phyloP scores from a whole-genome alignment of 202 grass and related monocot species.

The Miscanthus sacchariflorus region DNA sequence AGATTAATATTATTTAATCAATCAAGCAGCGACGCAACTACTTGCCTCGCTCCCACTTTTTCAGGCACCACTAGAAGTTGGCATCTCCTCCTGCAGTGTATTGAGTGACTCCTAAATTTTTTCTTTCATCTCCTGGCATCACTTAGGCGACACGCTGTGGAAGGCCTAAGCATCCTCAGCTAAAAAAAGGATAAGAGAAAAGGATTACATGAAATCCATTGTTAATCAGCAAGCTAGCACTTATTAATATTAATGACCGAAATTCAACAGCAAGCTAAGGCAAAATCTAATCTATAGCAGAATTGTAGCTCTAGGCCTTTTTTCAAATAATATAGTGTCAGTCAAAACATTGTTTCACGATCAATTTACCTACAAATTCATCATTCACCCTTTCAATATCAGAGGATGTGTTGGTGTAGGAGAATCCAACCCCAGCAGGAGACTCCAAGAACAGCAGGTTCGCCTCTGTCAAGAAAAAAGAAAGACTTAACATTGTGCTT shows the following conservation, averaged over 20 bases:
- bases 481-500: neutral
- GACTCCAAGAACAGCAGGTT: slow-evolving; percentile 89
- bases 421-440: slow-evolving; percentile 78
- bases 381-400: slow-evolving; percentile 65
- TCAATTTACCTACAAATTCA: slow-evolving; percentile 69
- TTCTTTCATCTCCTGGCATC: no score
- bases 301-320: neutral
- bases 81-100: no score
- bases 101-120: no score
- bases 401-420: slow-evolving; percentile 81
- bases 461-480: slow-evolving; percentile 54
- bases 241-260: neutral
- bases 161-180: slow-evolving; percentile 72
- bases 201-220: neutral
- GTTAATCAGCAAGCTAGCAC: slow-evolving; percentile 4
- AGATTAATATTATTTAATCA: no score
- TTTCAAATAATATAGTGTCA: no score
- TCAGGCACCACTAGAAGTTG: no score
- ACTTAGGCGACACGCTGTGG: no score
- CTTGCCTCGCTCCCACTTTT: no score
- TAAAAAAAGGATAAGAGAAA: slow-evolving; percentile 14
- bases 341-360: neutral
- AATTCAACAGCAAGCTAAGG: neutral
- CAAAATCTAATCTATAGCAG: neutral
- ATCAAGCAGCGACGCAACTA: no score